A percentile compares a stretch with the other conserved stretches of the same genome.
Evolutionary conservation across 768 basidiomycete species (phyloP).

Genomic region (Mrakia hoshinonis): DNA sequence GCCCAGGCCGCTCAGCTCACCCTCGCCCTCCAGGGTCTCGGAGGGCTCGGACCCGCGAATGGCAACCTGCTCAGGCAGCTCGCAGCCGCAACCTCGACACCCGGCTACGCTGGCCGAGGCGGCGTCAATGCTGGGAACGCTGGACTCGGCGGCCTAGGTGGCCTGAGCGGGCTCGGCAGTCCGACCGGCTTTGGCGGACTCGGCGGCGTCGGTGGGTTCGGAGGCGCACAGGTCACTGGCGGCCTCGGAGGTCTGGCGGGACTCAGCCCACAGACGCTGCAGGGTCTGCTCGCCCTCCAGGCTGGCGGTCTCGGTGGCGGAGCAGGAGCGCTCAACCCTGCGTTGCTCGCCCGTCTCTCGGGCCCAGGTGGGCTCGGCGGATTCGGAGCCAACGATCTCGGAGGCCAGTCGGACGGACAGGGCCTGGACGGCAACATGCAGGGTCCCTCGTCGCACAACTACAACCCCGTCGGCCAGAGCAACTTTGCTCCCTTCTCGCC

Average conservation of each 20-base stretch:
- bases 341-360: constrained; percentile 19
- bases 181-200: not conserved
- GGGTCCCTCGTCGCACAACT: not conserved
- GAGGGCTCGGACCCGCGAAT: constrained; percentile 15
- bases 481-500: constrained; percentile 22
- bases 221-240: no score
- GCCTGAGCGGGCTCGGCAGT: constrained; percentile 7
- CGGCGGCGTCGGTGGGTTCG: not conserved
- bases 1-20: constrained; percentile 29
- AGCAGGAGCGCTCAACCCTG: constrained; percentile 16
- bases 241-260: not conserved
- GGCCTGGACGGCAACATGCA: not conserved
- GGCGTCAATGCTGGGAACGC: not conserved
- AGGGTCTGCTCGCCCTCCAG: constrained; percentile 14
- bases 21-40: constrained; percentile 28
- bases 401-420: not conserved
- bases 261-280: constrained; percentile 22
- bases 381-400: not conserved
- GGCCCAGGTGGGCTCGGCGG: not conserved
- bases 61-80: constrained; percentile 20
- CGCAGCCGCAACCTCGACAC: not conserved
- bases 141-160: not conserved
- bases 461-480: constrained; percentile 13
- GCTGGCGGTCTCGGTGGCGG: not conserved
- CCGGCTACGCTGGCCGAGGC: not conserved